These are phyloP conservation scores for Rhododendron ovatum DNA, from an alignment of 148 eudicot genomes.

Conservation along the genomic window DNA sequence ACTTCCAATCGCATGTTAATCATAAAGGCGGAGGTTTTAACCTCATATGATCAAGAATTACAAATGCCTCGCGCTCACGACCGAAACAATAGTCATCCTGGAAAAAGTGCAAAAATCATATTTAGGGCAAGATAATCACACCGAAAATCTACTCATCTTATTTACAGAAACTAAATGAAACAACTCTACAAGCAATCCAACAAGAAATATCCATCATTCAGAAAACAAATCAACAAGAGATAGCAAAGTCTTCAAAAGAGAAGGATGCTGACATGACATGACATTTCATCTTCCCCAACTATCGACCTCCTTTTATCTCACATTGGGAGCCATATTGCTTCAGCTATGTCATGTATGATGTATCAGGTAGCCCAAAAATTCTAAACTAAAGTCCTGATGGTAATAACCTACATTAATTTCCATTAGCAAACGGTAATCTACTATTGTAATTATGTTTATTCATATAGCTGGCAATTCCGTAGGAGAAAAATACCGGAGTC, in stretches of 20 bases:
- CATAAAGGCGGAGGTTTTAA: slow-evolving; percentile 25
- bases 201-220: background rate
- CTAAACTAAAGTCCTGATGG: background rate
- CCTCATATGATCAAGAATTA: slow-evolving; percentile 89
- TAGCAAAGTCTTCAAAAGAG: background rate
- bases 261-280: background rate
- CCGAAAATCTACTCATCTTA: background rate
- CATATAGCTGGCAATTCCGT: background rate
- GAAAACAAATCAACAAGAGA: too few species aligned
- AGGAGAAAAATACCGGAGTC: background rate
- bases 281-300: background rate
- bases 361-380: background rate
- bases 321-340: background rate
- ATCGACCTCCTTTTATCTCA: background rate
- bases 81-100: slow-evolving; percentile 78
- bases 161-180: background rate
- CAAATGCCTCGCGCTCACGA: slow-evolving; percentile 90
- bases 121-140: background rate
- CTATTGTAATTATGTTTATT: background rate
- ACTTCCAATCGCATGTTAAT: background rate
- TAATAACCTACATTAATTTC: background rate
- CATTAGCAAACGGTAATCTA: background rate
- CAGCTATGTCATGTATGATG: background rate
- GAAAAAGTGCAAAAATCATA: slow-evolving; percentile 11
- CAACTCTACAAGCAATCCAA: background rate